phyloP scores from a whole-genome alignment of 2,329 filamentous ascomycete genomes.

The Trichophyton schoenleinii region DNA sequence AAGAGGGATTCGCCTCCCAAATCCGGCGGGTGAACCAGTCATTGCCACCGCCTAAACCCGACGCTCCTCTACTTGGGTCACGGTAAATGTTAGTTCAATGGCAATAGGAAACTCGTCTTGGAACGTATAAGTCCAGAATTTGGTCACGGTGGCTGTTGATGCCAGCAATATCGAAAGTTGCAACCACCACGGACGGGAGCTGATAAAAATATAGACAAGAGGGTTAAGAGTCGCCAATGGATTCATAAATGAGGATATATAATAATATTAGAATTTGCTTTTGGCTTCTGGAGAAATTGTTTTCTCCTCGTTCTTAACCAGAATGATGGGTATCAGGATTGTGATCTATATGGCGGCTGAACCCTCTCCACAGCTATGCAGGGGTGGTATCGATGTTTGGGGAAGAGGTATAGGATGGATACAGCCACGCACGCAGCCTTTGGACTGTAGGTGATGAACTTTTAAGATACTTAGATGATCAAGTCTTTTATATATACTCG shows the following conservation, averaged over 20 bases:
- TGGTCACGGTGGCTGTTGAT: background rate
- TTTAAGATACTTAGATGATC: background rate
- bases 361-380: background rate
- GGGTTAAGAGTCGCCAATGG: background rate
- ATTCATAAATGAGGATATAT: background rate
- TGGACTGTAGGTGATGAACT: background rate
- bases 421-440: background rate
- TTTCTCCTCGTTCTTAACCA: background rate
- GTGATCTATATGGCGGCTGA: background rate
- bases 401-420: background rate
- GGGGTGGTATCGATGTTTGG: background rate
- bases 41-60: background rate
- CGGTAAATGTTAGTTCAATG: background rate
- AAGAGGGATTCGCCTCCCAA: conserved; percentile 14
- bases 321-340: background rate
- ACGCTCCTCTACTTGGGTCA: background rate
- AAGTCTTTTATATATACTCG: background rate
- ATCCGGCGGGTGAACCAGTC: background rate
- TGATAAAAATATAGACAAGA: background rate
- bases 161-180: background rate
- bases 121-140: background rate
- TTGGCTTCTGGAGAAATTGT: background rate
- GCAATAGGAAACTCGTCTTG: background rate
- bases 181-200: background rate
- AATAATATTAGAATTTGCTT: background rate